phyloP scores from a whole-genome alignment of 306 rosid genomes.

The Dryas octopetala region DNA sequence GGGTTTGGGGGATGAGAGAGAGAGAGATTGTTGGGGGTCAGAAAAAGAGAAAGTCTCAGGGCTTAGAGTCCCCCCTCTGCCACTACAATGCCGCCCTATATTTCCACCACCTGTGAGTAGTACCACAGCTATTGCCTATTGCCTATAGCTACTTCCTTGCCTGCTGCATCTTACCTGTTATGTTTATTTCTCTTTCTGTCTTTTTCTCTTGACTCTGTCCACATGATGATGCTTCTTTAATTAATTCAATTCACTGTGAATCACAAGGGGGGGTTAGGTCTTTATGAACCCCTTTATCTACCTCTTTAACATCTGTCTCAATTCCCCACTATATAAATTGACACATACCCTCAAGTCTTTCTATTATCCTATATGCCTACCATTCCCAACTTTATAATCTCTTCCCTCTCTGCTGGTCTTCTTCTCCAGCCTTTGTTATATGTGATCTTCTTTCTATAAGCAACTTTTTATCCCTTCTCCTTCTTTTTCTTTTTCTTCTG shows the following conservation, averaged over 20 bases:
- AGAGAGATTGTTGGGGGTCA: neutral
- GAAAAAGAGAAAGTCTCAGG: neutral
- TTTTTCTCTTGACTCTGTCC: constrained; percentile 20
- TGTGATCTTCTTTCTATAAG: neutral
- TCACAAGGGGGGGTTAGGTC: constrained; percentile 18
- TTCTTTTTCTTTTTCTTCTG: neutral
- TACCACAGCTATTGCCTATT: constrained; percentile 18
- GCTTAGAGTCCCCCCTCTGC: constrained; percentile 17
- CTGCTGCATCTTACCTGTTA: constrained; percentile 46
- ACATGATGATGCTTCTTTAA: constrained; percentile 27
- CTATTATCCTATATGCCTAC: neutral
- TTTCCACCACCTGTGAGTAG: constrained; percentile 42
- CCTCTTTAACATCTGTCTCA: constrained; percentile 15
- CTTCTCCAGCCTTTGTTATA: neutral
- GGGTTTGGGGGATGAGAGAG: constrained; percentile 1
- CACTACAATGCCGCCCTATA: constrained; percentile 61
- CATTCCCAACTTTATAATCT: too few species aligned
- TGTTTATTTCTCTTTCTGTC: constrained; percentile 6
- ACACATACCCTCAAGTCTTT: neutral
- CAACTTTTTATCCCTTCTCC: neutral
- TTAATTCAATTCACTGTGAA: constrained; percentile 28
- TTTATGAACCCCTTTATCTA: neutral
- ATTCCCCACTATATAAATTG: constrained; percentile 2
- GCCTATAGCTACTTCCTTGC: neutral
- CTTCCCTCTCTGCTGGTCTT: neutral